Percentiles rank a stretch among this genome's conserved stretches.
Evolutionary conservation across 1,139 yeast genomes (phyloP).

Genomic region (Eremothecium coryli): DNA sequence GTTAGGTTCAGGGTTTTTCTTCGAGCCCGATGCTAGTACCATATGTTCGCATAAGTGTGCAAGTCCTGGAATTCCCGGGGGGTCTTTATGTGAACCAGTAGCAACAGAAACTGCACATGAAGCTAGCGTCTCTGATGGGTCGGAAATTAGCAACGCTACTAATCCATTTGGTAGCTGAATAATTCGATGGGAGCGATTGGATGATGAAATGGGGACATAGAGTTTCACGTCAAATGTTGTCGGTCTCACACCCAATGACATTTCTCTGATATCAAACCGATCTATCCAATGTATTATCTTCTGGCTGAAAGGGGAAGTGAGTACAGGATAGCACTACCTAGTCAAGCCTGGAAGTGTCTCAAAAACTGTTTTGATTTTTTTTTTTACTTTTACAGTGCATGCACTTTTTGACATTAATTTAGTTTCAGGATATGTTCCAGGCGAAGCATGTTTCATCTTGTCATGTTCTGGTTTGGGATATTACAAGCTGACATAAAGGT

Average conservation of each 20-base stretch:
- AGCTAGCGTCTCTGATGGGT: constrained; percentile 41
- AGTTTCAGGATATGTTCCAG: too few species aligned
- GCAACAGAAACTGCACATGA: constrained; percentile 47
- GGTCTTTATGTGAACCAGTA: constrained; percentile 58
- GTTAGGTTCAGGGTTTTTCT: constrained; percentile 41
- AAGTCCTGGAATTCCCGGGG: constrained; percentile 44
- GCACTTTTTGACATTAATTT: too few species aligned
- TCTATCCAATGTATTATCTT: too few species aligned
- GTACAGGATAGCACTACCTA: too few species aligned
- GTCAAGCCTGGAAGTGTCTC: too few species aligned
- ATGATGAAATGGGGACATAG: constrained; percentile 29
- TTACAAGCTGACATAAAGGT: too few species aligned
- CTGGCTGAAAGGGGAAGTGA: too few species aligned
- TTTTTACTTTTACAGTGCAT: too few species aligned
- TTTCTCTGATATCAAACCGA: not conserved
- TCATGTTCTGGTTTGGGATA: too few species aligned
- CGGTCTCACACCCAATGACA: constrained; percentile 1
- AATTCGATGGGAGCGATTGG: constrained; percentile 35
- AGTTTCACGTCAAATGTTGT: constrained; percentile 31
- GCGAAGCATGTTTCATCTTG: too few species aligned
- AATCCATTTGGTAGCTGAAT: constrained; percentile 49
- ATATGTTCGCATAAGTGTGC: constrained; percentile 74
- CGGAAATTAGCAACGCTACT: constrained; percentile 44
- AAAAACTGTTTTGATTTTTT: too few species aligned
- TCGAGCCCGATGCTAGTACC: constrained; percentile 48